Conservation (phyloP, 78 protist species). For the Polysphondylium violaceum region DNA sequence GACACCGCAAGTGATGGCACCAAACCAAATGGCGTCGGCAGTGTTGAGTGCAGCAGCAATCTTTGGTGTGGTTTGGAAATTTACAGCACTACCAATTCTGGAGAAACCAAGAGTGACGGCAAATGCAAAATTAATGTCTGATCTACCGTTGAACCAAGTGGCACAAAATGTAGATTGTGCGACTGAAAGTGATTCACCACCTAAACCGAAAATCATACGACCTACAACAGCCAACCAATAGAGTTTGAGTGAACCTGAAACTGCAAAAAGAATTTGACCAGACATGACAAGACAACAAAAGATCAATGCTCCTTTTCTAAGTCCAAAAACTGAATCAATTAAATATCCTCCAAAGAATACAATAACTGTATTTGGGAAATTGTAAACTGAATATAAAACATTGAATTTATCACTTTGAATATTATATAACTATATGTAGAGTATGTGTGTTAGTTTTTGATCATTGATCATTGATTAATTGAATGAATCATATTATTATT, state of each 20-base stretch:
- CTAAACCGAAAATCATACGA: conserved; percentile 82
- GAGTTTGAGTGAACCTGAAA: conserved; percentile 27
- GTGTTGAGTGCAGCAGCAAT: background rate
- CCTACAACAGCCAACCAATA: conserved; percentile 79
- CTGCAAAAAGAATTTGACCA: conserved; percentile 73
- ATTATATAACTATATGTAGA: conserved; percentile 24
- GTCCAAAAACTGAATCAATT: conserved; percentile 80
- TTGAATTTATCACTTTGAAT: conserved; percentile 10
- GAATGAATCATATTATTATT: no score
- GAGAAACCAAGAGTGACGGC: conserved; percentile 75
- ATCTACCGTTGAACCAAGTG: conserved; percentile 80
- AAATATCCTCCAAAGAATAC: conserved; percentile 82
- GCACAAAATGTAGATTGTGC: conserved; percentile 83
- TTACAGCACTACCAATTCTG: conserved; percentile 80
- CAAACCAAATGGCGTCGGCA: conserved; percentile 82
- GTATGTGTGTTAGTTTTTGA: no score
- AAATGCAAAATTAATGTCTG: conserved; percentile 71
- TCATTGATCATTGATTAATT: no score
- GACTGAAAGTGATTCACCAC: conserved; percentile 84
- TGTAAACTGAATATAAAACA: conserved; percentile 51
- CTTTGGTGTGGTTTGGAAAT: conserved; percentile 70
- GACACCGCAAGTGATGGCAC: conserved; percentile 69
- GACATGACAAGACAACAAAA: conserved; percentile 67
- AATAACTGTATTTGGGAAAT: conserved; percentile 80
- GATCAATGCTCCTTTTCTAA: conserved; percentile 50